A percentile compares a stretch with the other conserved stretches of the same genome.
phyloP scores from a whole-genome alignment of 1,284 basidiomycete species.

The Pulveroboletus sp. region DNA sequence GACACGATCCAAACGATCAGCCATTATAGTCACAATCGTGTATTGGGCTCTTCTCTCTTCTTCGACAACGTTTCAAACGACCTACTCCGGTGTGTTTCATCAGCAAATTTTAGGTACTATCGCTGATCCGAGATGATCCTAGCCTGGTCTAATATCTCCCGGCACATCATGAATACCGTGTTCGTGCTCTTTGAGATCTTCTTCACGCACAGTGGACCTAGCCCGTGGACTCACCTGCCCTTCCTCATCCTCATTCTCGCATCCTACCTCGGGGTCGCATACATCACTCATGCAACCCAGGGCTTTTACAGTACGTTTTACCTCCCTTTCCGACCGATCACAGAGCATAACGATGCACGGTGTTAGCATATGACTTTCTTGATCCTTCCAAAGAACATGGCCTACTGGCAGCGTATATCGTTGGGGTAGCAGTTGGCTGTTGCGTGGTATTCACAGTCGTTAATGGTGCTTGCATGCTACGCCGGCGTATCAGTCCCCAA shows the following conservation, averaged over 20 bases:
- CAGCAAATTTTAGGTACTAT: neutral
- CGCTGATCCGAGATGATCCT: neutral
- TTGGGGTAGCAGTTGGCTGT: slow-evolving; percentile 49
- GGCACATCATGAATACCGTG: slow-evolving; percentile 57
- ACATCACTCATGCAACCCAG: slow-evolving; percentile 56
- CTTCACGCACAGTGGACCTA: slow-evolving; percentile 47
- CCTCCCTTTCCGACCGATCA: neutral
- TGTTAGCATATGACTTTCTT: slow-evolving; percentile 46
- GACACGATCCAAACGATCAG: slow-evolving; percentile 21
- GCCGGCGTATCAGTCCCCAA: slow-evolving; percentile 22
- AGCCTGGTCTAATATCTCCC: slow-evolving; percentile 60
- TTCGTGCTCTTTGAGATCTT: slow-evolving; percentile 59
- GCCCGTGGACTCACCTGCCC: slow-evolving; percentile 51
- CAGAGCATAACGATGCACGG: neutral
- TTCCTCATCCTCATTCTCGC: slow-evolving; percentile 48
- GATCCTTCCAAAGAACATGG: slow-evolving; percentile 35
- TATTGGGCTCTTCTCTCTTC: slow-evolving; percentile 59
- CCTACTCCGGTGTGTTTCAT: slow-evolving; percentile 35
- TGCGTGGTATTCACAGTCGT: slow-evolving; percentile 45
- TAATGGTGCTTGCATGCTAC: slow-evolving; percentile 33
- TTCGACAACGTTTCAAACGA: slow-evolving; percentile 39
- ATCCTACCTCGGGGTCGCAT: slow-evolving; percentile 61
- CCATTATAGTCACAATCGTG: slow-evolving; percentile 63
- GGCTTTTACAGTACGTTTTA: slow-evolving; percentile 56
- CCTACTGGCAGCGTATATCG: slow-evolving; percentile 46